Base-by-base conservation (phyloP, 108 stramenopile species). In the Discostella stelligeroides region DNA sequence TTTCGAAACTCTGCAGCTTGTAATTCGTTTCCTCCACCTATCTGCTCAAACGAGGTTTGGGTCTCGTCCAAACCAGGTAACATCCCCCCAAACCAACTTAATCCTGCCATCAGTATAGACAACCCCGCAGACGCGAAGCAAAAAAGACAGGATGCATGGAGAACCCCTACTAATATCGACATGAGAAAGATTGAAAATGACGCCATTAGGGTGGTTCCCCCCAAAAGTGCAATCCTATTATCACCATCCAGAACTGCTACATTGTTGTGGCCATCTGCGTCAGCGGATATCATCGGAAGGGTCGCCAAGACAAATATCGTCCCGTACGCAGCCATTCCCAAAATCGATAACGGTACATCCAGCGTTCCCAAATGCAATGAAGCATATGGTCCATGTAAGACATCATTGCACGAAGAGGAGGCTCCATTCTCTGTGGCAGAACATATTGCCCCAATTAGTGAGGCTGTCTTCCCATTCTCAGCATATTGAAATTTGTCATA, bases 161-260 rank as follows among this genome's bases (percentile, higher is more conserved):
- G 68, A 10, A 89, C 86, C 23, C 85, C 84, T 51, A 85, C 73
- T 14, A 97, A 63, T 10, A 96, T 46, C 24, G 82, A 72, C 66
- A 97, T 75, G 29, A 97, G 88, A 79, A 89, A 96, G 25, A 83
- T 70, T 7, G 94, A 95, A 80, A 96, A 96, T 11, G 94, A 84
- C 27, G 86, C 96, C 95, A 96, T 95, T 43, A 86, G 75, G 0
- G 95, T 95, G 25, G 96, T 89, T 0, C 82, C 25, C 34, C 87
- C 77, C 65, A 91, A 58, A n/a, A 96, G 68, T 27, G 82, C 66
- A 23, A 88, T 64, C 6, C 89, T 82, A 60, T 90, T 90, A 17
- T 51, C 50, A n/a, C 38, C 75, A 59, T 69, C 60, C 28, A 38
- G 8, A 24, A 40, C 47, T 30, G 66, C 21, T 23, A 81, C 86